Evolutionary conservation across 257 asterid species (phyloP), one percentile per base, ranked within the genome.

Genomic region (Nicotiana knightiana): DNA sequence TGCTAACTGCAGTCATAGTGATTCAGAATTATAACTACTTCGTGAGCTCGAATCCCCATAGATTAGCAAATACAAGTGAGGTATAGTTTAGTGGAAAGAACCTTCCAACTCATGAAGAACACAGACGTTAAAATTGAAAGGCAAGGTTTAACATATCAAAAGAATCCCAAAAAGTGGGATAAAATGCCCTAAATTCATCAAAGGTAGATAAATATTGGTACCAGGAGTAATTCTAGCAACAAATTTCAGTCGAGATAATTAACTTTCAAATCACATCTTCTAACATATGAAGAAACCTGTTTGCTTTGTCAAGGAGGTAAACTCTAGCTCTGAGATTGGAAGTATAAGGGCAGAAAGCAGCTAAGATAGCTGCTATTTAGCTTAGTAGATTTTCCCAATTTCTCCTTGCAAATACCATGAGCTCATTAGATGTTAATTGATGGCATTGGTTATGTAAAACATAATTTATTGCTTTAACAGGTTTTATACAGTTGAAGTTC

Each of bases 1-100:
- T 86, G 77, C 92, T 87, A 79, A 94, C 98, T 94, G 92, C 86
- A 86, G 3, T 5, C 75, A 32, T 54, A 65, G 1, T 65, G 24
- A 51, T 51, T 13, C 46, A 73, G 26, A 73, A 6, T 73, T 48
- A 51, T 48, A 26, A 51, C 78, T 71, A 32, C 26, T n/a, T 43
- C 6, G 12, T 46, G 59, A 0, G 59, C 26, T 21, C 9, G 21
- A 46, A 71, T 43, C 51, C 26, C 37, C 26, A 12, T 21, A 21
- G 48, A 12, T 21, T 24, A 43, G 59, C 21, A 71, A 71, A 12
- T 12, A 71, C 37, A 71, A 43, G 37, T 21, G 58, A 70, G 59
- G 9, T 4, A 70, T 21, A 43, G 58, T 43, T 21, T 1, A 5
- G 12, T 21, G 59, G 13, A 71, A 71, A 21, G 6, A 70, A 43